Evolutionary conservation across 805 yeast genomes (phyloP).

Genomic region (Cyberlindnera euphorbiae): DNA sequence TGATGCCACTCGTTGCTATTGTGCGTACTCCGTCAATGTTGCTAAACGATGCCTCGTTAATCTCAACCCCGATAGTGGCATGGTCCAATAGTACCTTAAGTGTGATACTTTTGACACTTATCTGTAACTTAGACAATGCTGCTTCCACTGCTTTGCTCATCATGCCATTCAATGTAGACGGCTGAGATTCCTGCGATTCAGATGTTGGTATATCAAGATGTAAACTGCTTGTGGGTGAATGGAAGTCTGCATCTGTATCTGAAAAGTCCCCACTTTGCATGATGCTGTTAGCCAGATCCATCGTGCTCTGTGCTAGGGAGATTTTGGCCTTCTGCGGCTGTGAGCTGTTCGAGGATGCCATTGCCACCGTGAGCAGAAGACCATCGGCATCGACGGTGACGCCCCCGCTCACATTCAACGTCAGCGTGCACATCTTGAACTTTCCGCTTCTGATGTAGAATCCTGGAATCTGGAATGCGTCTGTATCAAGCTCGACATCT

Average conservation of each 20-base stretch:
- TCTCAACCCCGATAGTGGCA: constrained; percentile 31
- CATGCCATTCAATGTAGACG: constrained; percentile 46
- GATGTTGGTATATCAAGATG: too few relatives aligned
- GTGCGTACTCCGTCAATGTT: constrained; percentile 45
- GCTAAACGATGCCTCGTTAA: constrained; percentile 29
- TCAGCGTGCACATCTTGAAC: constrained; percentile 48
- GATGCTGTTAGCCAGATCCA: constrained; percentile 58
- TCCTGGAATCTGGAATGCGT: constrained; percentile 63
- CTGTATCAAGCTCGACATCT: constrained; percentile 69
- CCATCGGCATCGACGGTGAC: constrained; percentile 56
- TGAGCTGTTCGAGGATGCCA: constrained; percentile 14
- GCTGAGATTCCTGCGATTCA: constrained; percentile 9
- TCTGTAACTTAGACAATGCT: constrained; percentile 56
- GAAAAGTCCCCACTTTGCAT: constrained; percentile 24
- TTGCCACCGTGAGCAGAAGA: constrained; percentile 45
- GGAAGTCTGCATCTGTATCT: constrained; percentile 13
- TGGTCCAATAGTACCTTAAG: constrained; percentile 47
- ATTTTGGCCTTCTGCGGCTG: constrained; percentile 32
- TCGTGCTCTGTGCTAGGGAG: constrained; percentile 67
- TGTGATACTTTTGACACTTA: constrained; percentile 42
- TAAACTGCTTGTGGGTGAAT: too few relatives aligned
- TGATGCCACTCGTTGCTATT: constrained; percentile 36
- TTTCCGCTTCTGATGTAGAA: constrained; percentile 57
- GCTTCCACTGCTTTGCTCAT: constrained; percentile 63
- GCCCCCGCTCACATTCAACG: constrained; percentile 67